These are phyloP conservation scores for Tulasnella sp. DNA, from an alignment of 768 basidiomycete species.

Conservation along the genomic window DNA sequence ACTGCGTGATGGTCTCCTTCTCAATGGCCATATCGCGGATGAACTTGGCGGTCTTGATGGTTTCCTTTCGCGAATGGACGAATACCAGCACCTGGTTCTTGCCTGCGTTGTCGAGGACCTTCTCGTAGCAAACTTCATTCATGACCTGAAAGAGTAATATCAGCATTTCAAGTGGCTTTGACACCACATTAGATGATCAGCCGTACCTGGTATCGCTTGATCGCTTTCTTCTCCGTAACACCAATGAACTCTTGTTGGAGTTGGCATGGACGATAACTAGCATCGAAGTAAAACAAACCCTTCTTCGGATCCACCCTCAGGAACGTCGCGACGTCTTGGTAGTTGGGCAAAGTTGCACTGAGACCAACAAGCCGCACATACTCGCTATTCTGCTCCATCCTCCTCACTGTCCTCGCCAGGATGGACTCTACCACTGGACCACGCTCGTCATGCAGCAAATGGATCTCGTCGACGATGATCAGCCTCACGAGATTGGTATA, in stretches of 20 bases:
- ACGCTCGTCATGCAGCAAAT: constrained; percentile 93
- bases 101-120: constrained; percentile 82
- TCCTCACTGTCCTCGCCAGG: constrained; percentile 76
- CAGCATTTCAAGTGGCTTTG: neutral
- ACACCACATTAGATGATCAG: neutral
- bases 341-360: constrained; percentile 97
- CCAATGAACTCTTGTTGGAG: constrained; percentile 96
- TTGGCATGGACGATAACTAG: constrained; percentile 84
- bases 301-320: constrained; percentile 85
- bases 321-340: constrained; percentile 95
- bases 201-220: constrained; percentile 78
- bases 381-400: constrained; percentile 90
- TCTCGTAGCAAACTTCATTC: constrained; percentile 99
- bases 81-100: constrained; percentile 94
- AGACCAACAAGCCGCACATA: constrained; percentile 91
- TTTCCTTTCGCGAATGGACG: constrained; percentile 97
- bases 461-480: constrained; percentile 97
- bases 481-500: constrained; percentile 95
- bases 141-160: constrained; percentile 39
- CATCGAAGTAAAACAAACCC: constrained; percentile 95
- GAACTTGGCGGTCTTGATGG: constrained; percentile 91
- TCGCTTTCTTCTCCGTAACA: constrained; percentile 97
- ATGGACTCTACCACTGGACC: constrained; percentile 92
- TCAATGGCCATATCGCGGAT: constrained; percentile 91
- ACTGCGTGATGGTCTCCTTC: constrained; percentile 91